Conservation (phyloP, 441 rosid species). For the Biscutella laevigata region DNA sequence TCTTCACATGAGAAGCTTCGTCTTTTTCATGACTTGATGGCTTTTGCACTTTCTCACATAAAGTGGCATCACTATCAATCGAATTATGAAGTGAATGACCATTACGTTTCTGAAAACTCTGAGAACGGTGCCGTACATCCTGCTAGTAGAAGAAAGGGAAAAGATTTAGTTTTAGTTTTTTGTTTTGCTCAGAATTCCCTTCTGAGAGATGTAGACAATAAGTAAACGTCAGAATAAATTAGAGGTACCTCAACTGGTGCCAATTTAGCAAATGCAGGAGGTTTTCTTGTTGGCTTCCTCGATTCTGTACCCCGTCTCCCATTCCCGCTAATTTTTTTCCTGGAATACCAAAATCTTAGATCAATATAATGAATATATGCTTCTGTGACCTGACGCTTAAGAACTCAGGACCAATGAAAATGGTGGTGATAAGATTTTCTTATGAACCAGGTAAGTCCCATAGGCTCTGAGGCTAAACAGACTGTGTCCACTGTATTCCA, state of each 20-base stretch:
- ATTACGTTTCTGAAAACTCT: slow-evolving; percentile 25
- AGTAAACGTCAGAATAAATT: slow-evolving; percentile 6
- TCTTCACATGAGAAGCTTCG: slow-evolving; percentile 64
- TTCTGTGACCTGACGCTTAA: background rate
- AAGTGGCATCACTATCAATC: slow-evolving; percentile 34
- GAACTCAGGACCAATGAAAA: background rate
- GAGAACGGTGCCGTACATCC: slow-evolving; percentile 22
- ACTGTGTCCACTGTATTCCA: background rate
- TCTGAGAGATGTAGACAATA: background rate
- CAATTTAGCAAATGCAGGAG: slow-evolving; percentile 41
- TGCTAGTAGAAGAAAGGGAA: slow-evolving; percentile 22
- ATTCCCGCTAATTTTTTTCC: slow-evolving; percentile 53
- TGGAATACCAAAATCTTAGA: slow-evolving; percentile 26
- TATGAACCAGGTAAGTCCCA: background rate
- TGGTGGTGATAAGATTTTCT: background rate
- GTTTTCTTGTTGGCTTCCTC: slow-evolving; percentile 57
- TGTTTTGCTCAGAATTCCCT: background rate
- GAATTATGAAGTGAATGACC: slow-evolving; percentile 30
- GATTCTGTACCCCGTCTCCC: slow-evolving; percentile 53
- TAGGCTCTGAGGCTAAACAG: background rate
- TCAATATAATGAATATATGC: background rate
- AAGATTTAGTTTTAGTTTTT: background rate
- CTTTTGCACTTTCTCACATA: slow-evolving; percentile 38
- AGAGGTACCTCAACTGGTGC: slow-evolving; percentile 53
- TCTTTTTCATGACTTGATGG: slow-evolving; percentile 40